Conservation (phyloP, 257 asterid species). For the Forsythia viridissima region DNA sequence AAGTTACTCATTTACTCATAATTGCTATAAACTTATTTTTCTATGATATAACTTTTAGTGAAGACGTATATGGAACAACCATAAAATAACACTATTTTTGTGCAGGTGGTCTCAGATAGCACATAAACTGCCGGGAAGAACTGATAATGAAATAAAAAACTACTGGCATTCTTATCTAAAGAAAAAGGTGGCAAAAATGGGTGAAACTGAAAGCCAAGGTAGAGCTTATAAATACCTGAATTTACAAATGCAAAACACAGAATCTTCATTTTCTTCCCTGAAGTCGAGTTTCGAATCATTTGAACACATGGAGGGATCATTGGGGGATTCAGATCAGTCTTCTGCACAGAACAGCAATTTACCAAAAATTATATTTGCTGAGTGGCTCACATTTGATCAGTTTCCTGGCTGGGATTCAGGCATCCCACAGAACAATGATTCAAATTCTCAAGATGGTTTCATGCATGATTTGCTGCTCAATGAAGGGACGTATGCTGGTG, state of each 20-base stretch:
- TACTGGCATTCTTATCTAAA: slow-evolving; percentile 81
- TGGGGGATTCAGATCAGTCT: slow-evolving; percentile 37
- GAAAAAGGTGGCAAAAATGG: slow-evolving; percentile 44
- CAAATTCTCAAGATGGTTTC: slow-evolving; percentile 39
- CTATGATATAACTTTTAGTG: too few relatives aligned
- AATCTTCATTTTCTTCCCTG: slow-evolving; percentile 26
- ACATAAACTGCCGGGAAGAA: slow-evolving; percentile 69
- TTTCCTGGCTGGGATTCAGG: slow-evolving; percentile 28
- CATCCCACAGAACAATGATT: slow-evolving; percentile 17
- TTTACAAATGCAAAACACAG: slow-evolving; percentile 10
- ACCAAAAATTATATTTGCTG: slow-evolving; percentile 73
- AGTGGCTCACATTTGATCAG: slow-evolving; percentile 66
- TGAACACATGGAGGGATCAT: slow-evolving; percentile 34
- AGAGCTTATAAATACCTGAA: slow-evolving; percentile 13
- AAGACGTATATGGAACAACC: too few relatives aligned
- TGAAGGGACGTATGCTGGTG: slow-evolving; percentile 32
- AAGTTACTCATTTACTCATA: background rate
- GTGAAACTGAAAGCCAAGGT: slow-evolving; percentile 17
- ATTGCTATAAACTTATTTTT: background rate
- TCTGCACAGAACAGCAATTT: slow-evolving; percentile 32
- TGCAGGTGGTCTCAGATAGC: slow-evolving; percentile 82
- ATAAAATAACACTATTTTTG: background rate
- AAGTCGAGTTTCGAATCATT: slow-evolving; percentile 33
- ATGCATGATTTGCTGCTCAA: slow-evolving; percentile 24
- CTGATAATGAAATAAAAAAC: slow-evolving; percentile 76